A percentile compares a stretch with the other conserved stretches of the same genome.
These are phyloP conservation scores for Kwoniella botswanensis DNA, from an alignment of 768 basidiomycete genomes.

Conservation along the genomic window DNA sequence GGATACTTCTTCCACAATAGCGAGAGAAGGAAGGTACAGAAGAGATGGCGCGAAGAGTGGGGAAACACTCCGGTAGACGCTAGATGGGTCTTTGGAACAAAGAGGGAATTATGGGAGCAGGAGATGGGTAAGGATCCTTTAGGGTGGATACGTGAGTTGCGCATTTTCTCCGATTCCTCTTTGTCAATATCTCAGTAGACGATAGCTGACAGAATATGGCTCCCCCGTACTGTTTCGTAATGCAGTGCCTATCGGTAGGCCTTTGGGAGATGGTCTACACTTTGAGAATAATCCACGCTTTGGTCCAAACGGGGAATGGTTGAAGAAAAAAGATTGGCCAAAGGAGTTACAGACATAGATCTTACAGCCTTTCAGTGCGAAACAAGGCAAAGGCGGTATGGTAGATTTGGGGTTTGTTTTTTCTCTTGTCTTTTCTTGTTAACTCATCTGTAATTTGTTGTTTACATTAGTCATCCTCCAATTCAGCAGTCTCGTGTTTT, in stretches of 20 bases:
- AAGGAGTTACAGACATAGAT: slow-evolving; percentile 22
- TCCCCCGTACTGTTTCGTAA: slow-evolving; percentile 6
- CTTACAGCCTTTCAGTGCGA: not conserved
- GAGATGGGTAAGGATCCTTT: slow-evolving; percentile 75
- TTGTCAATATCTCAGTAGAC: not conserved
- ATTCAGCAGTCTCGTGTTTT: not conserved
- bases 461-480: no score
- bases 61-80: slow-evolving; percentile 75
- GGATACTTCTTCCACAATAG: slow-evolving; percentile 63
- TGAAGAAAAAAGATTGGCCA: slow-evolving; percentile 55
- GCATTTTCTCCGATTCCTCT: not conserved
- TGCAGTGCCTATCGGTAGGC: slow-evolving; percentile 52
- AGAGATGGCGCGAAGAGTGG: slow-evolving; percentile 79
- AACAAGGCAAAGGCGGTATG: not conserved
- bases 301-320: slow-evolving; percentile 56
- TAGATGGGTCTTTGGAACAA: slow-evolving; percentile 80
- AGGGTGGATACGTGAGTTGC: slow-evolving; percentile 76
- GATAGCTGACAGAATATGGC: no score
- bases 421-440: not conserved
- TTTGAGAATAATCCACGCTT: slow-evolving; percentile 54
- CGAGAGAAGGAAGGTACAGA: slow-evolving; percentile 48
- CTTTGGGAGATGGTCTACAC: slow-evolving; percentile 53
- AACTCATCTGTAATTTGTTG: not conserved
- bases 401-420: not conserved
- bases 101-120: slow-evolving; percentile 71